Conservation (phyloP, 2,329 filamentous ascomycete species). For the Ophiocordyceps camponoti-saundersi region DNA sequence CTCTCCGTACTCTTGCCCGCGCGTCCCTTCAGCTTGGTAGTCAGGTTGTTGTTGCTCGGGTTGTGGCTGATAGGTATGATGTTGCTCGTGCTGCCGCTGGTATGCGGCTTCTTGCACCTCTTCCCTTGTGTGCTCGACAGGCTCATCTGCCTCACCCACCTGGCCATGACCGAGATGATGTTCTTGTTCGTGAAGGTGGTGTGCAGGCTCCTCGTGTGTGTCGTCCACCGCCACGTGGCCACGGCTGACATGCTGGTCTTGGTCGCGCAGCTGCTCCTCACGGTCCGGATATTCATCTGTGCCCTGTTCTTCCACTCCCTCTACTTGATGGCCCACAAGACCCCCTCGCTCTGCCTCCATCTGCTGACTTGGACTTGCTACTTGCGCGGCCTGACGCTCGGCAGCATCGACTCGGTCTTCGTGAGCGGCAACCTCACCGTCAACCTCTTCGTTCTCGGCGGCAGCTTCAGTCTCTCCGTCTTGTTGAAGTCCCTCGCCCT, state of each 20-base stretch:
- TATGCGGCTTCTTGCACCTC: slow-evolving; percentile 21
- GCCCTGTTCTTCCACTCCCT: background rate
- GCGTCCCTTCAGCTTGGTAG: slow-evolving; percentile 24
- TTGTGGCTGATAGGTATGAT: slow-evolving; percentile 21
- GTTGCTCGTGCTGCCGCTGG: slow-evolving; percentile 21
- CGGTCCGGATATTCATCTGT: background rate
- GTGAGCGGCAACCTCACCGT: background rate
- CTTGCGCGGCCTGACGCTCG: background rate
- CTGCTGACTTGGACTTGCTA: background rate
- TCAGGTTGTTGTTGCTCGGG: slow-evolving; percentile 27
- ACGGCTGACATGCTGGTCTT: background rate
- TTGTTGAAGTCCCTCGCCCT: background rate
- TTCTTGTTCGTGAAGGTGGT: background rate
- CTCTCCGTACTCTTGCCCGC: background rate
- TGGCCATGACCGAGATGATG: background rate
- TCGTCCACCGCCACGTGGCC: background rate
- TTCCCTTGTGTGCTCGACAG: slow-evolving; percentile 9
- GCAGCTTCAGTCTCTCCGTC: background rate
- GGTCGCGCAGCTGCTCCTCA: background rate
- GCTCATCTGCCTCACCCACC: background rate
- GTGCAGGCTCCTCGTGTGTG: too few relatives aligned
- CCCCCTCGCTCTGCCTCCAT: background rate
- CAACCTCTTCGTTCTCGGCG: background rate
- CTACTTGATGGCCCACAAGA: background rate
- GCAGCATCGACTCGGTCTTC: background rate